These are phyloP conservation scores for Yarrowia divulgata DNA, from an alignment of 805 yeast genomes.

Conservation along the genomic window DNA sequence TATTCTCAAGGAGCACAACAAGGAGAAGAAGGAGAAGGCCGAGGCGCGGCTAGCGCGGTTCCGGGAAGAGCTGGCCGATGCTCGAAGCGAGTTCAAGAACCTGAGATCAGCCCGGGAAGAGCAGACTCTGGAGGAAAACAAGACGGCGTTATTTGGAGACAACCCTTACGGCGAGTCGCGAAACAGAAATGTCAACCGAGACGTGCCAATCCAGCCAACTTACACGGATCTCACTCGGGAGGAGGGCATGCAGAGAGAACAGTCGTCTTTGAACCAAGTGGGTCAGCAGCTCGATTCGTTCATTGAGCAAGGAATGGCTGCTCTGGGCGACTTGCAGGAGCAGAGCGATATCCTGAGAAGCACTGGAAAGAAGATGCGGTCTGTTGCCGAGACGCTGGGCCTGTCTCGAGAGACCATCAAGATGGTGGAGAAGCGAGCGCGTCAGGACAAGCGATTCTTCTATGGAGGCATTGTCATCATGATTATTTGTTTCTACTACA, in stretches of 20 bases:
- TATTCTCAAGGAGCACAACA: slow-evolving; percentile 64
- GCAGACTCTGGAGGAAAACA: slow-evolving; percentile 55
- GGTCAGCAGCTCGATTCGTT: slow-evolving; percentile 87
- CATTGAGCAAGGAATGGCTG: slow-evolving; percentile 84
- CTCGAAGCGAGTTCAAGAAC: slow-evolving; percentile 59
- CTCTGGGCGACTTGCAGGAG: slow-evolving; percentile 83
- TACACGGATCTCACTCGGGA: slow-evolving; percentile 51
- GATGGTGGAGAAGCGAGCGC: slow-evolving; percentile 78
- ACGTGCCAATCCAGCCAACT: slow-evolving; percentile 39
- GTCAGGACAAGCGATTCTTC: slow-evolving; percentile 85
- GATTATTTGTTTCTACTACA: slow-evolving; percentile 69
- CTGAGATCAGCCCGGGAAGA: slow-evolving; percentile 65
- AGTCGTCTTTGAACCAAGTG: slow-evolving; percentile 64
- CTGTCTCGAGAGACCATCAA: slow-evolving; percentile 85
- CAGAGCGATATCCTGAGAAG: slow-evolving; percentile 76
- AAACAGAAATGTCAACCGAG: slow-evolving; percentile 34
- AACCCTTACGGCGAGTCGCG: slow-evolving; percentile 35
- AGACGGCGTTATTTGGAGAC: slow-evolving; percentile 62
- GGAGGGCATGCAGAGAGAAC: slow-evolving; percentile 76
- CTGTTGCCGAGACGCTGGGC: slow-evolving; percentile 80
- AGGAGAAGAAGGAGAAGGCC: slow-evolving; percentile 63
- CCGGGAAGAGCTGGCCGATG: slow-evolving; percentile 54
- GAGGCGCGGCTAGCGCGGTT: slow-evolving; percentile 68
- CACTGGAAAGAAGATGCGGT: slow-evolving; percentile 69
- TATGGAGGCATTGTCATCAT: slow-evolving; percentile 73